Evolutionary conservation across 208 protist genomes (phyloP).

Genomic region (Acanthamoeba sp.): DNA sequence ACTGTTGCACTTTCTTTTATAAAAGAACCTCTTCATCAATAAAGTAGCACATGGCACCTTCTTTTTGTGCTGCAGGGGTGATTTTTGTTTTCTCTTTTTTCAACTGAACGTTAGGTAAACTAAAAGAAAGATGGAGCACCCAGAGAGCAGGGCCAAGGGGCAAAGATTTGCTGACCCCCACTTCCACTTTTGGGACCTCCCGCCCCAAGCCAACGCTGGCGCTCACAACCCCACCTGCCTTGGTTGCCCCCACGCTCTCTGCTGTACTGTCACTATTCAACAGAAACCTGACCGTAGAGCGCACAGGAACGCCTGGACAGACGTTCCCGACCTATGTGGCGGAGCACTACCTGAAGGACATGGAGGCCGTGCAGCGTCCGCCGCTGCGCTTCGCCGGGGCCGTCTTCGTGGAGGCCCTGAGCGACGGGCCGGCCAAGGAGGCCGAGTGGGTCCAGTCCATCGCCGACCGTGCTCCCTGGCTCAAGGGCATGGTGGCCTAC

Average conservation of each 20-base stretch:
- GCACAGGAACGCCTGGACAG: background rate
- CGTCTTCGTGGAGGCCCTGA: slow-evolving; percentile 63
- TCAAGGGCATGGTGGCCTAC: slow-evolving; percentile 62
- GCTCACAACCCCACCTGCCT: slow-evolving; percentile 7
- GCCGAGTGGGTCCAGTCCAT: background rate
- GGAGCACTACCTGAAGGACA: slow-evolving; percentile 6
- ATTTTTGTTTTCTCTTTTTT: no score
- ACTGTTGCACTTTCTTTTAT: no score
- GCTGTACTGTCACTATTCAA: background rate
- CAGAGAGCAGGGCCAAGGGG: background rate
- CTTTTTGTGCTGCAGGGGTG: no score
- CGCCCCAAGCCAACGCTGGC: background rate
- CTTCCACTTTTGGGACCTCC: slow-evolving; percentile 58
- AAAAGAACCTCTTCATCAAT: no score
- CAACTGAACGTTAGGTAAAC: no score
- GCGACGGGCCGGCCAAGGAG: slow-evolving; percentile 44
- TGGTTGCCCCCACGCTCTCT: background rate
- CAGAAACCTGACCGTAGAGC: background rate
- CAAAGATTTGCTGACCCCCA: slow-evolving; percentile 29
- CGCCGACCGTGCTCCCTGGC: background rate
- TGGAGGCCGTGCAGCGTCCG: background rate
- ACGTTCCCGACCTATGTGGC: slow-evolving; percentile 13
- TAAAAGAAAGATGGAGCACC: background rate
- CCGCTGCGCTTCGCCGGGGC: slow-evolving; percentile 7
- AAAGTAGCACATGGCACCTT: no score